Percentiles rank a stretch among this genome's conserved stretches.
Evolutionary conservation across 495 filamentous ascomycete species (phyloP).

Genomic region (Penicillium alfredii): DNA sequence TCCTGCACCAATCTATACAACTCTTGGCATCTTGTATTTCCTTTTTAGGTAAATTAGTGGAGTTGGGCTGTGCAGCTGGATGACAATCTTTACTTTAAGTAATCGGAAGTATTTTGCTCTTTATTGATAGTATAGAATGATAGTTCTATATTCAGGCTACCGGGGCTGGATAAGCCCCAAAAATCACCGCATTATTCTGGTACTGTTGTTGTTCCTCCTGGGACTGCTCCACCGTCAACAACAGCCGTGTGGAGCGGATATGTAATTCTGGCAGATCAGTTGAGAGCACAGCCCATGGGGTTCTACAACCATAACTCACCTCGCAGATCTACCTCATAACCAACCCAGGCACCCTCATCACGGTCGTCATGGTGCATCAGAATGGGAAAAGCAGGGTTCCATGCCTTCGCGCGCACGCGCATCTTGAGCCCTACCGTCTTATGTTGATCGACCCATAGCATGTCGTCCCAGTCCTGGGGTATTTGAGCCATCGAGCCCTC

Average conservation of each 20-base stretch:
- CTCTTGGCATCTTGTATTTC: too few species aligned
- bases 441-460: conserved; percentile 54
- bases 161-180: conserved; percentile 7
- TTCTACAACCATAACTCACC: conserved; percentile 33
- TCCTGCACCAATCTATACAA: too few species aligned
- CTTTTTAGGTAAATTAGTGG: conserved; percentile 45
- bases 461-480: conserved; percentile 4
- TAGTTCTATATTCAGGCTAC: background rate
- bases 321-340: conserved; percentile 55
- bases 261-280: conserved; percentile 45
- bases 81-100: too few species aligned
- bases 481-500: background rate
- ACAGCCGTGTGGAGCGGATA: conserved; percentile 52
- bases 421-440: conserved; percentile 55
- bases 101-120: too few species aligned
- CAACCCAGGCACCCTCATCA: conserved; percentile 53
- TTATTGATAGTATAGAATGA: background rate
- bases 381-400: conserved; percentile 28
- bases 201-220: conserved; percentile 48
- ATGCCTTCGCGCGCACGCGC: conserved; percentile 39
- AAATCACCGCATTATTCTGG: conserved; percentile 48
- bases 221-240: conserved; percentile 53
- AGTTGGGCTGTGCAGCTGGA: too few species aligned
- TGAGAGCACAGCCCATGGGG: conserved; percentile 9
- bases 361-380: conserved; percentile 31